Base-by-base conservation (phyloP, 257 asterid species). In the Coffea canephora region DNA sequence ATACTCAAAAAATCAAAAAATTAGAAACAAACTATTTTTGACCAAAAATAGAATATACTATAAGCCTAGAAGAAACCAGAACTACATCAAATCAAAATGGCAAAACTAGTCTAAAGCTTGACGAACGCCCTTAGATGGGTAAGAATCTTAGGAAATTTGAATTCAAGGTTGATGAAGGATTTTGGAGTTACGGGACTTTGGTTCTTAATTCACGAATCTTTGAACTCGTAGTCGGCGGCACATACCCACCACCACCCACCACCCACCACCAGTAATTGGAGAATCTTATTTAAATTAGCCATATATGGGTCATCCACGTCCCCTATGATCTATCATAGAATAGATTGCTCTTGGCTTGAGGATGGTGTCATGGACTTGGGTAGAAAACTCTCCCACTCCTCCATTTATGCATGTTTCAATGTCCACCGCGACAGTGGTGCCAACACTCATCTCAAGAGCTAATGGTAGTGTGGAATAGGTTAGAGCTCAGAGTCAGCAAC, bases 321-420 rank as follows among this genome's bases (percentile, higher is more conserved):
- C 14, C 94, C 98, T 97, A 94, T 91, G 87, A 94, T 90, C 97
- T 94, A 92, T 55, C 92, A 87, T 69, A 90, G 79, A 41, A 93
- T 82, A 73, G 96, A 87, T 84, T 90, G 97, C 12, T 93, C 98
- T 65, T 90, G 97, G 81, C 84, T 78, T 1, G 98, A 92, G 0
- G 95, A 92, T 31, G 84, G 93, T n/a, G 91, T 88, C 36, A 85
- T 91, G 2, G 94, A 80, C 25, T 88, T 97, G 52, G 98, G 91
- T 74, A 95, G 79, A 19, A 92, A 93, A 77, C 93, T 83, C 78
- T 95, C 99, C 99, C 99, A 95, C 62, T 93, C 97, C 79, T 93
- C 34, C 34, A 31, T 31, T 31, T 31, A 31, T 31, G 34, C 34
- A 31, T 31, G 34, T 31, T 31, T 31, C 34, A 31, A 31, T 31